Conservation (phyloP, 1,284 basidiomycete genomes). For the Cryptococcus wingfieldii region DNA sequence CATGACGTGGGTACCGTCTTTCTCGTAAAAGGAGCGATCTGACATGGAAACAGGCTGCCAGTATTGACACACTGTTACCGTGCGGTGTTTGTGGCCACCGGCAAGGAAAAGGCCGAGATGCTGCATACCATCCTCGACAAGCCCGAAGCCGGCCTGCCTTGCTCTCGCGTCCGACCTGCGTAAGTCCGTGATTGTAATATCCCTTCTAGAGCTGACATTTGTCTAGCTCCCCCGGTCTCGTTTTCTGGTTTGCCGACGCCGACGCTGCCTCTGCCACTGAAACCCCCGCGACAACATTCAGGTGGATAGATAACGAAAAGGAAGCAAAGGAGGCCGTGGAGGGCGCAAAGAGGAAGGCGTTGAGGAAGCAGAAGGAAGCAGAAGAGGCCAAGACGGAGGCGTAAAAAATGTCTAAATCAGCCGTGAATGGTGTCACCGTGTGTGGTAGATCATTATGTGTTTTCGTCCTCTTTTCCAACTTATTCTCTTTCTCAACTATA, state of each 20-base stretch:
- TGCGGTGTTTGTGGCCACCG: conserved; percentile 84
- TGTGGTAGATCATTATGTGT: too few species aligned
- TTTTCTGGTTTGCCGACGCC: conserved; percentile 86
- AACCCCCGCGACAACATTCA: conserved; percentile 46
- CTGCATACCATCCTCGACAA: conserved; percentile 75
- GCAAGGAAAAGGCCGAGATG: conserved; percentile 77
- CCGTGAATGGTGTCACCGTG: too few species aligned
- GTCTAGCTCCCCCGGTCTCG: conserved; percentile 64
- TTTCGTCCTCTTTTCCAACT: too few species aligned
- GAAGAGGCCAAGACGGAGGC: not conserved
- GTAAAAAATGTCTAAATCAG: not conserved
- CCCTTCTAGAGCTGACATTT: not conserved
- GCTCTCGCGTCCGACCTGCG: conserved; percentile 74
- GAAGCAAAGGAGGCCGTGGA: conserved; percentile 48
- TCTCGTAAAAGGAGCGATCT: not conserved
- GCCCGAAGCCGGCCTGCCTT: conserved; percentile 76
- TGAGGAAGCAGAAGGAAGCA: conserved; percentile 22
- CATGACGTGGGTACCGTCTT: conserved; percentile 56
- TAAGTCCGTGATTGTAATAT: conserved; percentile 17
- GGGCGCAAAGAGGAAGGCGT: conserved; percentile 33
- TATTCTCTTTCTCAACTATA: too few species aligned
- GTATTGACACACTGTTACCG: conserved; percentile 88
- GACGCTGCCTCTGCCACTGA: conserved; percentile 59
- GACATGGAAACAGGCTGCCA: conserved; percentile 51
- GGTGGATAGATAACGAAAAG: conserved; percentile 49